phyloP scores from a whole-genome alignment of 352 stramenopile genomes.

The Aphanomyces euteiches region DNA sequence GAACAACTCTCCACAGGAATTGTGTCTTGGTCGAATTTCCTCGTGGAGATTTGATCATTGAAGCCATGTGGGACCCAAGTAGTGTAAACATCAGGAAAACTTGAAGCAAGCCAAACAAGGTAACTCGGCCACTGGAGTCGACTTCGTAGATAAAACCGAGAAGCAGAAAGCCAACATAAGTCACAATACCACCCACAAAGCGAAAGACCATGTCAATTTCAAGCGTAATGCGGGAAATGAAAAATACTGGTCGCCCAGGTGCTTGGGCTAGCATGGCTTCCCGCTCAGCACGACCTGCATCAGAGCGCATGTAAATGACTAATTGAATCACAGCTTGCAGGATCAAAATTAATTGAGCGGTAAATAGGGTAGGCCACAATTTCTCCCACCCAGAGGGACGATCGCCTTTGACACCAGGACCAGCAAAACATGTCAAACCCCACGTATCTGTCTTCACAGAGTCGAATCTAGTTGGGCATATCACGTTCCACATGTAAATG shows the following conservation, averaged over 20 bases:
- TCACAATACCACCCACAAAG: constrained; percentile 54
- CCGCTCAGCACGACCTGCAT: constrained; percentile 59
- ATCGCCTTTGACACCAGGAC: neutral
- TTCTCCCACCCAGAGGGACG: constrained; percentile 43
- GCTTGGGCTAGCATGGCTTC: constrained; percentile 57
- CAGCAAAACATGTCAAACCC: constrained; percentile 67
- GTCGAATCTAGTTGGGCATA: constrained; percentile 45
- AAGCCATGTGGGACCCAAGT: constrained; percentile 65
- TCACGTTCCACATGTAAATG: constrained; percentile 72
- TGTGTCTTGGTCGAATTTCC: constrained; percentile 42
- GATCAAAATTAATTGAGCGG: constrained; percentile 76
- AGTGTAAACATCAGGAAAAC: constrained; percentile 62
- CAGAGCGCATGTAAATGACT: constrained; percentile 80
- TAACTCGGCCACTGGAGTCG: constrained; percentile 55
- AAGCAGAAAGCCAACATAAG: constrained; percentile 70
- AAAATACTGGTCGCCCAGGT: constrained; percentile 17
- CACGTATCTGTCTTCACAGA: constrained; percentile 47
- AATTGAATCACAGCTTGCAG: constrained; percentile 86
- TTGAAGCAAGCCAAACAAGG: constrained; percentile 59
- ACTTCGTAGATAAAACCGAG: constrained; percentile 67
- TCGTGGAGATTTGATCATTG: constrained; percentile 58
- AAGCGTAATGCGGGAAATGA: constrained; percentile 59
- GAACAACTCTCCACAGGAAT: constrained; percentile 63
- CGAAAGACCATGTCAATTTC: constrained; percentile 79
- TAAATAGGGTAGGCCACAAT: constrained; percentile 81